phyloP scores from a whole-genome alignment of 768 basidiomycete species.

The Lepiota venenata region DNA sequence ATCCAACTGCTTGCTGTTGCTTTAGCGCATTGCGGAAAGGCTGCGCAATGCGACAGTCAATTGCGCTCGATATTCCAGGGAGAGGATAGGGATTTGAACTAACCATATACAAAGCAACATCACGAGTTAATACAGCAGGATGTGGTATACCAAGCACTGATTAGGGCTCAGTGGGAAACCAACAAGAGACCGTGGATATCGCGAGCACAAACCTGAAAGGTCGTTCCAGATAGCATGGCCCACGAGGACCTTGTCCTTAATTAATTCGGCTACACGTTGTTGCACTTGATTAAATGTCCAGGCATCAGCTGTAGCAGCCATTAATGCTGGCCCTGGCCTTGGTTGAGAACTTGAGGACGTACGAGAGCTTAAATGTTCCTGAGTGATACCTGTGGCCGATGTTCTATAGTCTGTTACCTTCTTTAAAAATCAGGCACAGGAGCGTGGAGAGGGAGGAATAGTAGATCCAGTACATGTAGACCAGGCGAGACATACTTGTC shows the following conservation, averaged over 20 bases:
- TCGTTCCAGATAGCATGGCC: slow-evolving; percentile 83
- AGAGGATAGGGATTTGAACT: slow-evolving; percentile 7
- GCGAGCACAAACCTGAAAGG: slow-evolving; percentile 55
- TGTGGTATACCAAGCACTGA: slow-evolving; percentile 80
- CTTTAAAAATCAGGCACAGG: slow-evolving; percentile 1
- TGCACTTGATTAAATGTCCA: slow-evolving; percentile 63
- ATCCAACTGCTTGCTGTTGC: slow-evolving; percentile 64
- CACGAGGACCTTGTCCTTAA: slow-evolving; percentile 69
- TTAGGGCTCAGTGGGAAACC: slow-evolving; percentile 8
- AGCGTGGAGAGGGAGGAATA: neutral
- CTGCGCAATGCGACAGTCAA: slow-evolving; percentile 21
- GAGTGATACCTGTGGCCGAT: slow-evolving; percentile 51
- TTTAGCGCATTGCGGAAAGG: slow-evolving; percentile 74
- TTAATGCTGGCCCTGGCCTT: neutral
- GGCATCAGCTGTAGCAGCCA: slow-evolving; percentile 39
- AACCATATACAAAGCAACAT: slow-evolving; percentile 73
- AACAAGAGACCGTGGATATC: slow-evolving; percentile 4
- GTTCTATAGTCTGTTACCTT: slow-evolving; percentile 74
- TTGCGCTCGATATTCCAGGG: neutral
- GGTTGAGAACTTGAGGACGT: slow-evolving; percentile 13
- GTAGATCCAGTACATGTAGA: slow-evolving; percentile 28
- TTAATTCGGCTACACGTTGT: slow-evolving; percentile 56
- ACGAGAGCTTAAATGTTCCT: slow-evolving; percentile 38
- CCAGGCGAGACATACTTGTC: slow-evolving; percentile 70
- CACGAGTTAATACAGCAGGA: slow-evolving; percentile 72